Percentiles rank a stretch among this genome's conserved stretches.
phyloP scores from a whole-genome alignment of 176 grass and related monocot genomes.

The Neostapfia colusana region DNA sequence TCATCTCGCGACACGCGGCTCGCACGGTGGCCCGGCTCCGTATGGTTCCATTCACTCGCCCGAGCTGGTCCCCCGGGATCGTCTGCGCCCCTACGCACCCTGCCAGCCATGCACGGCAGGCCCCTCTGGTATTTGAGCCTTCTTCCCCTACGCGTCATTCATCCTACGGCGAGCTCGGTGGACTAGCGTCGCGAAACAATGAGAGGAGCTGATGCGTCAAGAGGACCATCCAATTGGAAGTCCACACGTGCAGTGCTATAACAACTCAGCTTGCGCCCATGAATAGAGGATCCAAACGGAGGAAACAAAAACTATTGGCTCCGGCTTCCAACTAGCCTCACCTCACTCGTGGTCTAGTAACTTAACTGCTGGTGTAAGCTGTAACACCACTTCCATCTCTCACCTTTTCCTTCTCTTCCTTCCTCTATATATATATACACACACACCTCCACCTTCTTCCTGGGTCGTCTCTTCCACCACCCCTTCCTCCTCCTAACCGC shows the following conservation, averaged over 20 bases:
- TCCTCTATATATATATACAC: conserved; percentile 47
- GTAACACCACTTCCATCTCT: conserved; percentile 37
- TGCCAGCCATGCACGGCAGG: conserved; percentile 6
- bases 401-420: not conserved
- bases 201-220: not conserved
- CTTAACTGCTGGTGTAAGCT: conserved; percentile 38
- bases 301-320: conserved; percentile 54
- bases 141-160: too few relatives aligned
- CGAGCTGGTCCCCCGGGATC: conserved; percentile 24
- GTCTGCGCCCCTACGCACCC: conserved; percentile 10
- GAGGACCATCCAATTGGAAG: conserved; percentile 6
- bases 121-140: not conserved
- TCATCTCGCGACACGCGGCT: conserved; percentile 54
- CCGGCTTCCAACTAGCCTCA: conserved; percentile 44
- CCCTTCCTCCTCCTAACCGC: not conserved
- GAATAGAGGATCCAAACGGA: conserved; percentile 45
- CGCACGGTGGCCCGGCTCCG: not conserved
- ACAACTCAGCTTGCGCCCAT: conserved; percentile 11
- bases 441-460: conserved; percentile 26
- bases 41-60: conserved; percentile 27
- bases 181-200: not conserved
- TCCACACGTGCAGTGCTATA: conserved; percentile 11
- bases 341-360: conserved; percentile 37
- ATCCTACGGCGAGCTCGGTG: not conserved
- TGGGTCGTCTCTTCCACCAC: conserved; percentile 47